phyloP scores from a whole-genome alignment of 148 eudicot genomes.

The Nepenthes gracilis region DNA sequence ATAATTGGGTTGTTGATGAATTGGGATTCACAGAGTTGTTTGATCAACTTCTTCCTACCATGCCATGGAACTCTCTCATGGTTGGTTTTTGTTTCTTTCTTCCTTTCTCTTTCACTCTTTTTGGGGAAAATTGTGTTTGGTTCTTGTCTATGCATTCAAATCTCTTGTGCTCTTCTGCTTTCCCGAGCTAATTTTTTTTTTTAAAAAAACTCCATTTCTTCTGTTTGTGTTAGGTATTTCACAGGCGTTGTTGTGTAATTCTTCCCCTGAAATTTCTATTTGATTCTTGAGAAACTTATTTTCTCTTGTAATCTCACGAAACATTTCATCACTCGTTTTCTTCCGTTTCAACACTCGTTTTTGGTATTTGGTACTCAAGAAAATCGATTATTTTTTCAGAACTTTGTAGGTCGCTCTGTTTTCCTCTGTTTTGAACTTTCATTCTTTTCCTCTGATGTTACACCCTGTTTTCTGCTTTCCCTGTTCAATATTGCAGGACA shows the following conservation, averaged over 20 bases:
- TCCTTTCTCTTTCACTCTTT: background rate
- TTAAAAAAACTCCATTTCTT: no score
- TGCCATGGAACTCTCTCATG: constrained; percentile 87
- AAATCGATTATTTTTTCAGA: background rate
- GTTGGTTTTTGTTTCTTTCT: constrained; percentile 13
- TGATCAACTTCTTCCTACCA: constrained; percentile 63
- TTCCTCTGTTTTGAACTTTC: background rate
- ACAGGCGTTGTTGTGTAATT: no score
- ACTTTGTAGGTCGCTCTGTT: background rate
- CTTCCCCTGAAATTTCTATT: background rate
- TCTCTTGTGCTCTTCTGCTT: no score
- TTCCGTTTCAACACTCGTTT: no score
- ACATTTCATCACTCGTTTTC: no score
- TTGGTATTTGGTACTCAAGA: no score
- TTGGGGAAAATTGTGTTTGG: background rate
- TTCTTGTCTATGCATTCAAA: background rate
- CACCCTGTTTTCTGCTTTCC: background rate
- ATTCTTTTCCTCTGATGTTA: no score
- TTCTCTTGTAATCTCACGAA: no score
- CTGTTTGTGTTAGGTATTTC: no score
- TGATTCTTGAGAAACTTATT: no score
- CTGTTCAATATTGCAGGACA: constrained; percentile 33
- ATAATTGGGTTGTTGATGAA: constrained; percentile 77
- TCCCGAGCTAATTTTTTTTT: no score
- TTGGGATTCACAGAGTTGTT: constrained; percentile 63